phyloP scores from a whole-genome alignment of 345 rosid genomes.

The Rhodomyrtus tomentosa region DNA sequence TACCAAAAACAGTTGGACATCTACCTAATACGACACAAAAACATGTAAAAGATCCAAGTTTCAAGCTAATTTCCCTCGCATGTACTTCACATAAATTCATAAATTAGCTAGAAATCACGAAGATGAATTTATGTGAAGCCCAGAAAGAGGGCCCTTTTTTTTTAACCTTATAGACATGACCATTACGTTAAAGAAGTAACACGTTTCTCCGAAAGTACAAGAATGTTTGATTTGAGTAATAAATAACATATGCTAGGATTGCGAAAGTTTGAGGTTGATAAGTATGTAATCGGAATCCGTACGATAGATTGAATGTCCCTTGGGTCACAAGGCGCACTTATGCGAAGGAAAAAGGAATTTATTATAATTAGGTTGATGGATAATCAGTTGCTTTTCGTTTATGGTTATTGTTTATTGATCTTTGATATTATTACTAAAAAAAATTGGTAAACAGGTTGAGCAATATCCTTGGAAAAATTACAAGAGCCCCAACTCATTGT shows the following conservation, averaged over 20 bases:
- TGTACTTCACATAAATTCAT: neutral
- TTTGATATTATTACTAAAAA: neutral
- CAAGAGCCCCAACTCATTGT: no score
- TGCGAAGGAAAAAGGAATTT: neutral
- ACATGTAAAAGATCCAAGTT: neutral
- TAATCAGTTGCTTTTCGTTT: neutral
- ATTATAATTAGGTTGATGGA: fast-evolving
- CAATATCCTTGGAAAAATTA: no score
- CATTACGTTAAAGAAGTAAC: neutral
- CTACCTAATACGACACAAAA: neutral
- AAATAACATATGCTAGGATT: neutral
- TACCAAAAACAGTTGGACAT: neutral
- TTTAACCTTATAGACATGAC: neutral
- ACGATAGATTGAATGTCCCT: neutral
- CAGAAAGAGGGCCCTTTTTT: neutral
- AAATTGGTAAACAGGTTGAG: no score
- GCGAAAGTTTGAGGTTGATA: neutral
- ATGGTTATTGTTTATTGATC: neutral
- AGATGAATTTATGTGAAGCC: neutral
- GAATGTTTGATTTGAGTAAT: neutral
- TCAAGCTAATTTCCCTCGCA: neutral
- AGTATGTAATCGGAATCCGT: neutral
- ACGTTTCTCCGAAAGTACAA: neutral
- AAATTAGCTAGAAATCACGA: neutral
- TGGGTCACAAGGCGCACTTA: no score